Base-by-base conservation (phyloP, 2,329 filamentous ascomycete genomes). In the Epichloe elymi region DNA sequence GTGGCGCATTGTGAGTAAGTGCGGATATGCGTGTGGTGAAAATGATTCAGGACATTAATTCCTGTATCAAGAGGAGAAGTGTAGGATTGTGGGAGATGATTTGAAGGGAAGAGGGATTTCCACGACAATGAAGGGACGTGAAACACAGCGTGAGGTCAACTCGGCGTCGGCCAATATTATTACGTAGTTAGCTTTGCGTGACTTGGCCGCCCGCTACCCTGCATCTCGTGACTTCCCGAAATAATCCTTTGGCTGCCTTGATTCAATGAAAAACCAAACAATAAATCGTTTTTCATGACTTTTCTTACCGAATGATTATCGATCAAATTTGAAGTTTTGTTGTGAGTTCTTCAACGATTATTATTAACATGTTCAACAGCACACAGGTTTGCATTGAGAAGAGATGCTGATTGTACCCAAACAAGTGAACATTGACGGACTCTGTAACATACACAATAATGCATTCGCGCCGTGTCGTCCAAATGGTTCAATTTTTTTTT, bases 1-100 rank as follows among this genome's bases (percentile, higher is more conserved):
- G 47, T 57, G 51, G 51, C 52, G 49, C 52, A 46, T 53, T 37
- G 33, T 49, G 42, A 41, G 33, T 23, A 20, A 19, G 20, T 2
- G 15, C 5, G n/a, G 12, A 17, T 33, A 7, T 35, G 8, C 8
- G 14, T 8, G 36, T 19, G 6, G 5, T 40, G 20, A 20, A 17
- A 40, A 33, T 30, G 10, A 30, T 10, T 30, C 30, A 11, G 30
- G 30, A 11, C 10, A 11, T 4, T 11, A 4, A 30, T 30, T 11
- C 8, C 30, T 30, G 30, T 10, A 30, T 11, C 30, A 11, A 30
- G 30, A 14, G 20, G 30, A 8, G 37, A 17, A 26, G 36, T 5
- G 14, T 20, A 10, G 6, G 7, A 40, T n/a, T 40, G 38, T 19
- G 30, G 30, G 10, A 30, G 37, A 17, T n/a, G 15, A n/a, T n/a